Conservation (phyloP, 306 rosid genomes). For the Malus fusca region DNA sequence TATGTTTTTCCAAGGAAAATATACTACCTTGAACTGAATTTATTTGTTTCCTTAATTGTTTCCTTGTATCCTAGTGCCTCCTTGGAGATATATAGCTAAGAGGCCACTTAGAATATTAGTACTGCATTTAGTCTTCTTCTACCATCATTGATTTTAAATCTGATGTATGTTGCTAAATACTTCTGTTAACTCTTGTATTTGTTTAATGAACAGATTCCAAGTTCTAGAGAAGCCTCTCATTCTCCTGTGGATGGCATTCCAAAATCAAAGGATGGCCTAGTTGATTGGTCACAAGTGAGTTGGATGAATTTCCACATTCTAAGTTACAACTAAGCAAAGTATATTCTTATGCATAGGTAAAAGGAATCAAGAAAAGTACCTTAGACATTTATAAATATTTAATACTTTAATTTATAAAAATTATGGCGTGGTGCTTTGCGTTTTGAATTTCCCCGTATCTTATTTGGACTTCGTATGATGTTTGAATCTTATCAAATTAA, state of each 20-base stretch:
- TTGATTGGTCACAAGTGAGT: conserved; percentile 96
- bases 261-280: conserved; percentile 46
- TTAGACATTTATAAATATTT: background rate
- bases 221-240: conserved; percentile 54
- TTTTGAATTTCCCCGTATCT: background rate
- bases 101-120: background rate
- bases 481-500: background rate
- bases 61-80: background rate
- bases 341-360: background rate
- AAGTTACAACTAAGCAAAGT: background rate
- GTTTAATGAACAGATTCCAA: conserved; percentile 61
- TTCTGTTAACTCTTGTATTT: background rate
- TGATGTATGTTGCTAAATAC: background rate
- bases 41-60: background rate
- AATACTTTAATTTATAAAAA: background rate
- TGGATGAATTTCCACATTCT: conserved; percentile 4
- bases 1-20: background rate
- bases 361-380: background rate
- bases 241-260: conserved; percentile 72
- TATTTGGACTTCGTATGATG: background rate
- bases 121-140: background rate
- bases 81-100: background rate
- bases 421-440: background rate
- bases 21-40: background rate
- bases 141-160: background rate